Percentiles rank a stretch among this genome's conserved stretches.
phyloP scores from a whole-genome alignment of 345 rosid species.

The Citropsis articulata region DNA sequence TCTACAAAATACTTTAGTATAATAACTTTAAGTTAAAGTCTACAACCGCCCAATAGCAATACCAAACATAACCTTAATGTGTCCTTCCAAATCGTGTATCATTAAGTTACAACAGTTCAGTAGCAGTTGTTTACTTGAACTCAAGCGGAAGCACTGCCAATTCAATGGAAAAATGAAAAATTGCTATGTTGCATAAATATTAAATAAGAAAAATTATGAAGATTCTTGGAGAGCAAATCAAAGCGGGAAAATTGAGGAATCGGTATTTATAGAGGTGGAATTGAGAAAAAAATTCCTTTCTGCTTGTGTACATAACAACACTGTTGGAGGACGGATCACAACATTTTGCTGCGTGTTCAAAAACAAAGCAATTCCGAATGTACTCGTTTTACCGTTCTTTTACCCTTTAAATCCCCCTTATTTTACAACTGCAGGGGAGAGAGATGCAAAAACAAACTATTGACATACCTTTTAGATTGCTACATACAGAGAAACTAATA shows the following conservation, averaged over 20 bases:
- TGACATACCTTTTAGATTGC: constrained; percentile 34
- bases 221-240: neutral
- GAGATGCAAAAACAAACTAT: constrained; percentile 24
- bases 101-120: too few species aligned
- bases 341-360: constrained; percentile 23
- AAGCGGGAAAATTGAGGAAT: neutral
- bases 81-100: too few species aligned
- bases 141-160: too few species aligned
- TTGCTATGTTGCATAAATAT: too few species aligned
- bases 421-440: constrained; percentile 46
- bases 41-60: fast-evolving
- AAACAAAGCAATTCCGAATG: constrained; percentile 24
- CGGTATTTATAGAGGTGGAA: neutral
- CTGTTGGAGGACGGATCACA: constrained; percentile 13
- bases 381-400: constrained; percentile 12
- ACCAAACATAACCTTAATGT: fast-evolving
- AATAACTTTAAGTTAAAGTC: too few species aligned
- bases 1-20: too few species aligned
- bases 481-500: constrained; percentile 53
- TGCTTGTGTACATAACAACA: constrained; percentile 27
- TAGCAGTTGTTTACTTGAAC: too few species aligned
- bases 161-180: too few species aligned
- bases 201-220: neutral
- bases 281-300: constrained; percentile 12
- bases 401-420: constrained; percentile 29